Evolutionary conservation across 1,284 basidiomycete species (phyloP).

Genomic region (Wallemia mellicola): DNA sequence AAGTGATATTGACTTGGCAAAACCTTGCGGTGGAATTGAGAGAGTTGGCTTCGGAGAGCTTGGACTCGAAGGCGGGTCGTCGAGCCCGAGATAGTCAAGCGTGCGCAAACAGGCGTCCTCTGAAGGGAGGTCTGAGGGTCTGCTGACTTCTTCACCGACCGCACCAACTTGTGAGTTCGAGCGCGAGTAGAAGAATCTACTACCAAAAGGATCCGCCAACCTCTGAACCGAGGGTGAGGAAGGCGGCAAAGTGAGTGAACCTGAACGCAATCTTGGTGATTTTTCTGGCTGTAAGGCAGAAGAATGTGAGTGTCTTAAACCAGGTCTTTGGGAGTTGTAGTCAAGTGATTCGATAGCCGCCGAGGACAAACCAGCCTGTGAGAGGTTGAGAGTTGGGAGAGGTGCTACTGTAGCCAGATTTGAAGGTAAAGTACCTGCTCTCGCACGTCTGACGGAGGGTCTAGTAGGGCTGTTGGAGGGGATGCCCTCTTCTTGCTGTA

Average conservation of each 20-base stretch:
- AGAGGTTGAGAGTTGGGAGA: not conserved
- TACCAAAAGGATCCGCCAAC: constrained; percentile 17
- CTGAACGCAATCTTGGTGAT: constrained; percentile 35
- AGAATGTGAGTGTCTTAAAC: constrained; percentile 3
- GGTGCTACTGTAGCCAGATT: not conserved
- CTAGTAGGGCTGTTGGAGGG: not conserved
- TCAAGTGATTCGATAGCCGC: not conserved
- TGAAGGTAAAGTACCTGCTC: constrained; percentile 5
- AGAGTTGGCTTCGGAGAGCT: constrained; percentile 21
- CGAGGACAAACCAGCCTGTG: not conserved
- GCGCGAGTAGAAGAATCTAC: constrained; percentile 4
- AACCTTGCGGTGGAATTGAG: not conserved
- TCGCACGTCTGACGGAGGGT: not conserved
- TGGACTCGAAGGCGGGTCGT: constrained; percentile 23
- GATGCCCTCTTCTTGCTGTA: not conserved
- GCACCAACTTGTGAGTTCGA: constrained; percentile 6
- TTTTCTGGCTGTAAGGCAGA: constrained; percentile 3
- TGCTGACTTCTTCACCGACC: not conserved
- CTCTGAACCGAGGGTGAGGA: constrained; percentile 34
- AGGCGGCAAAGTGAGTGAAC: constrained; percentile 49
- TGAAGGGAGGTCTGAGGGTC: constrained; percentile 21
- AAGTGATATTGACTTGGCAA: not conserved
- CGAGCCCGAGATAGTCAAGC: constrained; percentile 75
- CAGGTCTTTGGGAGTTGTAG: constrained; percentile 1
- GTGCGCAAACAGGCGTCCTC: constrained; percentile 79